Evolutionary conservation across 768 basidiomycete genomes (phyloP), one percentile per base, ranked within the genome.

Genomic region (Paxillus ammoniavirescens): DNA sequence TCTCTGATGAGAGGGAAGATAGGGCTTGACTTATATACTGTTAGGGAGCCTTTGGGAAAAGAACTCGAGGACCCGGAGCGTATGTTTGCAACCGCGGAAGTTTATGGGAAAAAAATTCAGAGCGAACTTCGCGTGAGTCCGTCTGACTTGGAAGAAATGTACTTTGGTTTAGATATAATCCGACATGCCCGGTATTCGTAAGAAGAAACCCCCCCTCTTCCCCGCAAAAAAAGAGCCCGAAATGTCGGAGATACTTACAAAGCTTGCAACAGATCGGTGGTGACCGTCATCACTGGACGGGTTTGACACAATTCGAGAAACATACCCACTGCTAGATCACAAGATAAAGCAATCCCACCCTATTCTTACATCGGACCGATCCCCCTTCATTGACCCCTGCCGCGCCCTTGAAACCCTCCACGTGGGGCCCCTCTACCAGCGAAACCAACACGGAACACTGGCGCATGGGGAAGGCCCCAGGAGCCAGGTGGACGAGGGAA

Each of bases 401-500:
- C 59, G 14, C 47, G 50, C 43, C 66, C 61, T 26, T 33, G 46
- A 18, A 52, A 58, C 48, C 62, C 55, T 30, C 73, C 68, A 47
- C 56, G 61, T n/a, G 53, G 49, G 38, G 66, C 54, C 48, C 83
- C 81, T 52, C 84, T 71, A 21, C 83, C 85, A 42, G 86, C 79
- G 61, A 77, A 81, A 5, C 86, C 86, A 54, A 87, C 64, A 35
- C 86, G 75, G 62, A 84, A 79, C 26, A 73, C 59, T 3, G 57
- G 52, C 17, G 51, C 17, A 43, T 54, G 48, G 15, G 61, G 56
- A 45, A 59, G 17, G 37, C 66, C 56, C 54, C 53, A 54, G 35
- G 58, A 63, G 36, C 38, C 54, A 21, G 55, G 59, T 8, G 46
- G 47, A 9, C 44, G 50, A 18, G 53, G 49, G 28, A 47, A 46